Base-by-base conservation (phyloP, 1,139 yeast genomes). In the Trichomonascaceae sp. region DNA sequence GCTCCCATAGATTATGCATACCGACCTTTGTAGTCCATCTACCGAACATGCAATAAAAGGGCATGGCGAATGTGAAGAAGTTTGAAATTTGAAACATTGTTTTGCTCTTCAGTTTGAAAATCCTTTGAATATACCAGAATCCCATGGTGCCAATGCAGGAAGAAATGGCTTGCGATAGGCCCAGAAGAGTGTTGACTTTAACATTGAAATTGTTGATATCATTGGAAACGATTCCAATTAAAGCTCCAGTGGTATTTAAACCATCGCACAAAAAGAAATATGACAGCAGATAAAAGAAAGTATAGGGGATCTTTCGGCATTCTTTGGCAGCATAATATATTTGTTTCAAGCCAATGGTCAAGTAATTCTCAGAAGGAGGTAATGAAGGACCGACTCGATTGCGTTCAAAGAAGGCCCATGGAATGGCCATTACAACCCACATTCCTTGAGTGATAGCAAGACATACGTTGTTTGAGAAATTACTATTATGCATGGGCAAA, bases 31-130 rank as follows among this genome's bases (percentile, higher is more conserved):
- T 51, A 22, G 61, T 58, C 58, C 58, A 57, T 43, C 58, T 50
- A 19, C 61, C 61, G 24, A 58, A 53, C 56, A 57, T 57, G 45
- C 60, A 58, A 50, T 58, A 58, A 51, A 58, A 55, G n/a, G 61
- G 61, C 50, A 58, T 46, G 20, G 55, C 41, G 20, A 56, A 53
- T 17, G 59, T 57, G 52, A 55, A 57, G 44, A 58, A 49, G 46
- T 56, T 54, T 51, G 57, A 53, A 19, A 54, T 44, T 54, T 53
- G 57, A 50, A 58, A 58, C 61, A 58, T 58, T 27, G 60, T 57
- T 41, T 50, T 57, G 45, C 57, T 49, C 46, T 49, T 51, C 24
- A 58, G 55, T 50, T 58, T 53, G 54, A 58, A 58, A 30, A 45
- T 45, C 27, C 48, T 48, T 45, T 58, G 60, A 24, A 57, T 49